These are phyloP conservation scores for Eimeria acervulina DNA, from an alignment of 169 alveolate genomes.

Conservation along the genomic window DNA sequence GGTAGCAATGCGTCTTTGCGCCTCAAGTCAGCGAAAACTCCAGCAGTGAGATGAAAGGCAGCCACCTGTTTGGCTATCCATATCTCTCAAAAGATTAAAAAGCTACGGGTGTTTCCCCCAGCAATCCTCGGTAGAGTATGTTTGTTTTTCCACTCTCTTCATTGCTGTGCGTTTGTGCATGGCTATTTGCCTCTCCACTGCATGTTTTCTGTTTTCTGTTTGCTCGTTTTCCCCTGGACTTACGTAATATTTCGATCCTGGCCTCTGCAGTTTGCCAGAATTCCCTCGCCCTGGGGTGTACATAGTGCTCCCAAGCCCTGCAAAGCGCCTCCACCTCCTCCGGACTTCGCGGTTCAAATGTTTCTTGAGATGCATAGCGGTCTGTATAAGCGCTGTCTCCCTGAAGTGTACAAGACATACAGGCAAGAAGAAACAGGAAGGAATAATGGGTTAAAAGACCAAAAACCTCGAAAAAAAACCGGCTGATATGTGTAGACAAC, in stretches of 20 bases:
- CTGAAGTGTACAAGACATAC: neutral
- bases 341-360: slow-evolving; percentile 91
- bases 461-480: neutral
- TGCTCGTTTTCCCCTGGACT: neutral
- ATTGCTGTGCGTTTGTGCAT: too few relatives aligned
- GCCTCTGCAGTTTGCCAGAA: slow-evolving; percentile 94
- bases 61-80: neutral
- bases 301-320: slow-evolving; percentile 95
- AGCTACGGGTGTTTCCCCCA: too few relatives aligned
- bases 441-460: neutral
- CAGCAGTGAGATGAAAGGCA: neutral
- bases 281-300: slow-evolving; percentile 95
- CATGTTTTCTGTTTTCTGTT: too few relatives aligned
- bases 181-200: too few relatives aligned
- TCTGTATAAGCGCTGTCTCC: slow-evolving; percentile 81
- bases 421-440: neutral
- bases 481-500: neutral
- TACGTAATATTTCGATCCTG: slow-evolving; percentile 91
- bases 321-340: slow-evolving; percentile 93
- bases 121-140: too few relatives aligned
- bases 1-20: neutral
- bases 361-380: slow-evolving; percentile 84
- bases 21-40: too few relatives aligned
- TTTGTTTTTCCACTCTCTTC: too few relatives aligned
- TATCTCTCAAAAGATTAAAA: neutral